Evolutionary conservation across 139 green algal genomes (phyloP), one percentile per base, ranked within the genome.

Genomic region (Pseudopediastrum boryanum): DNA sequence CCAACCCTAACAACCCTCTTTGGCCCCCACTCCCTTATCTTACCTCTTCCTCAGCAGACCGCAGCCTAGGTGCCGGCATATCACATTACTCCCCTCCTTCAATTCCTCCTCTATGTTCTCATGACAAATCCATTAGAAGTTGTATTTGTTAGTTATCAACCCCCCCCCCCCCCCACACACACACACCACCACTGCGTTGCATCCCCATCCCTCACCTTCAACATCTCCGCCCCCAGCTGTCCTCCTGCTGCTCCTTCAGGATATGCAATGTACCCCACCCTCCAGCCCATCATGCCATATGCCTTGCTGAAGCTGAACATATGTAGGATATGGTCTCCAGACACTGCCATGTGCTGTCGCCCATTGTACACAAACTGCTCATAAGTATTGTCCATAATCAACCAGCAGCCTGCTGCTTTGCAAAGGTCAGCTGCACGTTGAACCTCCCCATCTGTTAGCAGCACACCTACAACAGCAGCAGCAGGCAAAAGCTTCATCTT

Each of bases 381-480:
- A 73, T 98, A 98, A 0, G 95, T 97, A 85, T 97, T 95, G 85
- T 98, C 95, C 36, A 98, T 58, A 4, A 99, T 75, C 5, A 99
- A 90, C 95, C 95, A 99, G 8, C 56, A 68, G 36, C 88, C 88
- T 4, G 81, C 86, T 0, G 36, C 56, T 29, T 66, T 73, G 73
- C 91, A 97, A 19, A 95, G 75, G 2, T 75, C 71, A 3, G 79
- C 71, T n/a, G 91, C 83, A 21, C 71, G 61, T 56, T 97, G 74
- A 48, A 97, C 64, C 77, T 94, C 89, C 2, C 48, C 80, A 3
- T 68, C 36, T 0, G 46, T 73, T 81, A 98, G 71, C 52, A 96
- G 67, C n/a, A 95, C 85, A 27, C 94, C 93, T 93, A 83, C 33
- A 27, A 44, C 70, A 54, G 3, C 33, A 33, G 27, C 10, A 27